Base-by-base conservation (phyloP, 805 yeast species). In the Sungouiella blattae region DNA sequence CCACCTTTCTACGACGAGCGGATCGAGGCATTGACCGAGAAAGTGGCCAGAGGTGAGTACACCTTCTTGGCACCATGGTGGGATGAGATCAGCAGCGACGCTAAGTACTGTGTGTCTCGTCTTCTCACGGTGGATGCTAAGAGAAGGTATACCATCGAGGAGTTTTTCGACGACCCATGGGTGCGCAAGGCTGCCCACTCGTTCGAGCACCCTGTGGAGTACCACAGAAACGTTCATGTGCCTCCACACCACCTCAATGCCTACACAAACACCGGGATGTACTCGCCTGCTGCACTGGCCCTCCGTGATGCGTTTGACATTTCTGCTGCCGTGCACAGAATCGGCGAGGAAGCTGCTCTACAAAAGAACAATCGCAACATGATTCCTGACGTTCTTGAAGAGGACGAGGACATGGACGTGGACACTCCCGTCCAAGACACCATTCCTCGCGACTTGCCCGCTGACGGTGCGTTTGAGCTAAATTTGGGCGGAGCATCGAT, bases 261-360 rank as follows among this genome's bases (percentile, higher is more conserved):
- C 25, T 45, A 44, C 39, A 43, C 44, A 23, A 51, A 52, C 35
- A 44, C 49, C 21, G 69, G 62, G 3, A 36, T 72, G 38, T 78
- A 75, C 50, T 75, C 83, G 3, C 88, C 88, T 4, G 87, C 86
- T 2, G 87, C 88, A 1, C 83, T 80, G 32, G 87, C 87, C 0
- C 71, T 87, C 60, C 78, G 86, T 46, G 95, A 87, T 50, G 94
- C 89, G 9, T 87, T 87, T 57, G 95, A 87, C 50, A 78, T 87
- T 6, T 80, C 88, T 18, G 83, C 87, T 33, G 94, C 95, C 5
- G 87, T 87, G 12, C 91, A 86, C 53, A 78, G 95, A 50, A 73
- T 75, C 64, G 87, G 83, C 33, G 85, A 80, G 53, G 89, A 83
- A 47, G 67, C 70, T 6, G 69, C 73, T 6, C 52, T 64, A 30